phyloP scores from a whole-genome alignment of 257 asterid species.

The Rubia yunnanensis region DNA sequence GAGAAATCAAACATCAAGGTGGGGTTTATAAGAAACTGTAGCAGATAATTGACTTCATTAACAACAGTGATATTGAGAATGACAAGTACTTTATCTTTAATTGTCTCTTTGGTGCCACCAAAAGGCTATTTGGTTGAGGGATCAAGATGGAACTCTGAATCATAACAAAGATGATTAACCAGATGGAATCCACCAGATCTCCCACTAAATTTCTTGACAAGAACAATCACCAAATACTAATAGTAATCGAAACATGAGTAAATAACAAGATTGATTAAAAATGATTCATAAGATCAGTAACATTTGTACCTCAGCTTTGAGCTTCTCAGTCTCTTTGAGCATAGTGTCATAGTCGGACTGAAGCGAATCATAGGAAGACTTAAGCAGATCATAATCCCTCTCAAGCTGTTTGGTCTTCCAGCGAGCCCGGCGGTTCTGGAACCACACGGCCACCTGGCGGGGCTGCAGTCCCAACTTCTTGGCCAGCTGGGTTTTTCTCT shows the following conservation, averaged over 20 bases:
- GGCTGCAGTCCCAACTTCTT: constrained; percentile 91
- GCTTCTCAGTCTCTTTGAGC: constrained; percentile 69
- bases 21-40: constrained; percentile 18
- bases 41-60: constrained; percentile 12
- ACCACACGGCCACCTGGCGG: constrained; percentile 99
- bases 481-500: constrained; percentile 83
- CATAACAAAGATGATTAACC: not conserved
- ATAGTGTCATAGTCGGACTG: constrained; percentile 57
- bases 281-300: not conserved
- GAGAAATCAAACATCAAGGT: constrained; percentile 17
- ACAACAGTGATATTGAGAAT: constrained; percentile 11
- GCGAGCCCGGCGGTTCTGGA: constrained; percentile 99
- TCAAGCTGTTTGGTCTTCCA: constrained; percentile 98
- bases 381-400: constrained; percentile 81
- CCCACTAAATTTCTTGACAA: not conserved
- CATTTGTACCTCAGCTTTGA: constrained; percentile 75
- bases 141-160: constrained; percentile 3
- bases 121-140: constrained; percentile 36
- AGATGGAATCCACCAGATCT: not conserved
- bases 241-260: not conserved
- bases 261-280: not conserved
- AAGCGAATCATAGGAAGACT: constrained; percentile 81
- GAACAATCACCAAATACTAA: not conserved
- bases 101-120: constrained; percentile 18
- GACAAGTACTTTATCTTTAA: constrained; percentile 12